A percentile compares a stretch with the other conserved stretches of the same genome.
These are phyloP conservation scores for Hyparrhenia diplandra DNA, from an alignment of 176 grass and related monocot species.

Conservation along the genomic window DNA sequence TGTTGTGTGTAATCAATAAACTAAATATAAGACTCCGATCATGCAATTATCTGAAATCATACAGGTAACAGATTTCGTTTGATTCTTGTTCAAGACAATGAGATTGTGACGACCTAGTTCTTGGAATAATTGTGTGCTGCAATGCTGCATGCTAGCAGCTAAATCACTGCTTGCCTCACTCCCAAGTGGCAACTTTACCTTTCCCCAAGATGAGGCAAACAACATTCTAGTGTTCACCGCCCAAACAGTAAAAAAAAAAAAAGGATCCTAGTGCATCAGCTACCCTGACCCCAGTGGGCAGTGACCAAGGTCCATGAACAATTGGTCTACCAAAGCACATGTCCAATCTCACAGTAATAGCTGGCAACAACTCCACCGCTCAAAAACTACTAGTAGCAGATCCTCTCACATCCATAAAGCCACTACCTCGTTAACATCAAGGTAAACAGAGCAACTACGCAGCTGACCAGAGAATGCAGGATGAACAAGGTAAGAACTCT, in stretches of 20 bases:
- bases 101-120: not conserved
- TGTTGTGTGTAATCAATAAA: not conserved
- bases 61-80: not conserved
- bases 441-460: not conserved
- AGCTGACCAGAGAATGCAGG: not conserved
- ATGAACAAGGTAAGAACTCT: slow-evolving; percentile 6
- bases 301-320: slow-evolving; percentile 1
- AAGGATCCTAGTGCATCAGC: not conserved
- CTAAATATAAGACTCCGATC: not conserved
- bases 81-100: not conserved
- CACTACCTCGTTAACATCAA: slow-evolving; percentile 27
- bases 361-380: not conserved
- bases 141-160: no score
- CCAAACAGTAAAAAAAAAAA: no score
- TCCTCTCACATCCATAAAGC: not conserved
- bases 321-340: not conserved
- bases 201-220: not conserved
- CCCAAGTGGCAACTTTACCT: not conserved
- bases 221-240: not conserved
- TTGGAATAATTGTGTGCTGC: no score
- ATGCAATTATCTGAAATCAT: not conserved
- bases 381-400: not conserved
- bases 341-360: slow-evolving; percentile 1
- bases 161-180: not conserved
- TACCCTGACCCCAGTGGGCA: not conserved